Percentiles rank a stretch among this genome's conserved stretches.
These are phyloP conservation scores for Wickerhamiella galacta DNA, from an alignment of 805 yeast genomes.

Conservation along the genomic window DNA sequence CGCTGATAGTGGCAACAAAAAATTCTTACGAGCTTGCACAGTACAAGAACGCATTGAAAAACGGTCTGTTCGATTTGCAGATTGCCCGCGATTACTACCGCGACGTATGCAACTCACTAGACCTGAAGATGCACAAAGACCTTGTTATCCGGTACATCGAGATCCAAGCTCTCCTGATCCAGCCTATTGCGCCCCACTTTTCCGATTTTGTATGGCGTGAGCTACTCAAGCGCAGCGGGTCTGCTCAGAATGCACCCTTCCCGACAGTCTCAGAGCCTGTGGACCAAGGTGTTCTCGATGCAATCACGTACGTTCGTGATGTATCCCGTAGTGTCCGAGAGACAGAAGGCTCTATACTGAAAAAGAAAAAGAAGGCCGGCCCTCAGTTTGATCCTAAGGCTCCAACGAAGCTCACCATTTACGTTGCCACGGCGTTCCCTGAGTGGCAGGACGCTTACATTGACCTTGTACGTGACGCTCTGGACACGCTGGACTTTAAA, in stretches of 20 bases:
- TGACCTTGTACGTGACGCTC: constrained; percentile 61
- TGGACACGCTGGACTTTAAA: constrained; percentile 24
- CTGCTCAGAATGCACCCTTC: constrained; percentile 64
- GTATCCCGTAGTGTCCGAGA: constrained; percentile 79
- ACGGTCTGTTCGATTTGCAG: constrained; percentile 87
- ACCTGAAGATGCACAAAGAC: constrained; percentile 58
- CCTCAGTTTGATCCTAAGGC: constrained; percentile 56
- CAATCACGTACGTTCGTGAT: constrained; percentile 64
- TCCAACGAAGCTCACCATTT: constrained; percentile 60
- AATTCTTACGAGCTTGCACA: constrained; percentile 54
- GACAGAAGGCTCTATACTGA: constrained; percentile 69
- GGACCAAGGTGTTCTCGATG: constrained; percentile 41
- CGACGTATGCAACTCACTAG: constrained; percentile 40
- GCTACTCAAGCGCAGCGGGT: constrained; percentile 42
- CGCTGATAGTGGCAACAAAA: constrained; percentile 55
- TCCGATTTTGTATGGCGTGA: constrained; percentile 82
- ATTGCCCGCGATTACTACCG: constrained; percentile 92
- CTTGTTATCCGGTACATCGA: constrained; percentile 70
- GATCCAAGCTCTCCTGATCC: constrained; percentile 63
- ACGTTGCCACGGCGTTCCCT: constrained; percentile 68
- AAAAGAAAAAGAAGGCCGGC: constrained; percentile 67
- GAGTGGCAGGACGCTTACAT: constrained; percentile 79
- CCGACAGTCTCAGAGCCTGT: constrained; percentile 61
- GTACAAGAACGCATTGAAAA: constrained; percentile 79
- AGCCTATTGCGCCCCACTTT: constrained; percentile 94